These are phyloP conservation scores for Candida endomychidarum DNA, from an alignment of 805 yeast genomes.

Conservation along the genomic window DNA sequence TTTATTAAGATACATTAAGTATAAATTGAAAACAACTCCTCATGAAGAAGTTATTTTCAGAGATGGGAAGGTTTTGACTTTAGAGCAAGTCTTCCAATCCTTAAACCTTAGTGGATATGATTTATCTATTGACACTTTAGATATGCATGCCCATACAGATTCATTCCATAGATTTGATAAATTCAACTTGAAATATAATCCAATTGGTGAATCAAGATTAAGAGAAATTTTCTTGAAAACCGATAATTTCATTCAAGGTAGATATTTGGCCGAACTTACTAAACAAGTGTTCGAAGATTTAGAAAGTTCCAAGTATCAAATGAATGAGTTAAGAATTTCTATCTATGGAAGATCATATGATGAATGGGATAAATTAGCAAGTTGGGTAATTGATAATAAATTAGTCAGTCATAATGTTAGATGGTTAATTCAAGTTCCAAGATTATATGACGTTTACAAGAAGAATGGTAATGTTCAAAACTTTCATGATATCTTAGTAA, in stretches of 20 bases:
- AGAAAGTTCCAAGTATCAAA: constrained; percentile 93
- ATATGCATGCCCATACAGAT: constrained; percentile 99
- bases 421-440: constrained; percentile 95
- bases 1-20: constrained; percentile 87
- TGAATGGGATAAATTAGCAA: constrained; percentile 96
- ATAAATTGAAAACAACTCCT: constrained; percentile 83
- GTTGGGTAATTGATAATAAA: constrained; percentile 93
- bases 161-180: constrained; percentile 98
- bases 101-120: constrained; percentile 91
- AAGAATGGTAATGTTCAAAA: constrained; percentile 63
- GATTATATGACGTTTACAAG: constrained; percentile 88
- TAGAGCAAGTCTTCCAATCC: constrained; percentile 89
- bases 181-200: constrained; percentile 94
- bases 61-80: constrained; percentile 84
- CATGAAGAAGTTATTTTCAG: constrained; percentile 90
- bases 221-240: constrained; percentile 96
- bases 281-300: constrained; percentile 91
- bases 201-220: constrained; percentile 95
- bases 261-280: constrained; percentile 89
- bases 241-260: constrained; percentile 86
- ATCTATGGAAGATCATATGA: constrained; percentile 84
- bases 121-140: constrained; percentile 91
- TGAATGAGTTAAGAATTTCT: constrained; percentile 95
- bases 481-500: constrained; percentile 76
- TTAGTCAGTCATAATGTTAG: constrained; percentile 90